Evolutionary conservation across 2,329 filamentous ascomycete species (phyloP).

Genomic region (Epichloe brachyelytri): DNA sequence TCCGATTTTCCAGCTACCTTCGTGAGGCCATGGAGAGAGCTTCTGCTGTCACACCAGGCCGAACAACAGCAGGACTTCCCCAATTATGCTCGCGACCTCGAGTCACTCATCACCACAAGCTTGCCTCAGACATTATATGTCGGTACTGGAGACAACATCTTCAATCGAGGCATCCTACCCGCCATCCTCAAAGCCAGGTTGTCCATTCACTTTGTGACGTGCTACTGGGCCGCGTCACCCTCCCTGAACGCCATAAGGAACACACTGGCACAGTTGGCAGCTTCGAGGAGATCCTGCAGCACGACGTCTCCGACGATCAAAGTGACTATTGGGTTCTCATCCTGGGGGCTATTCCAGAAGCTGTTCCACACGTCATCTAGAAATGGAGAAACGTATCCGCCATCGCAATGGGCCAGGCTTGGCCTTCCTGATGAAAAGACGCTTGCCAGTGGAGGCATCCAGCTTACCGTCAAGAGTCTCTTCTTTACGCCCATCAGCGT

Average conservation of each 20-base stretch:
- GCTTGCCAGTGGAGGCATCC: conserved; percentile 44
- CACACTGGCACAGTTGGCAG: conserved; percentile 47
- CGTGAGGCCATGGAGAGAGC: conserved; percentile 24
- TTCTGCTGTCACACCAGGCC: conserved; percentile 18
- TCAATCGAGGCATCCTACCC: conserved; percentile 41
- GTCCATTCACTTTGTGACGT: conserved; percentile 66
- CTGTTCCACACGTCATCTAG: conserved; percentile 55
- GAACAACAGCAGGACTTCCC: conserved; percentile 32
- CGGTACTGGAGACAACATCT: conserved; percentile 46
- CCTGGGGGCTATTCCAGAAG: conserved; percentile 58
- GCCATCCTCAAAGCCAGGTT: conserved; percentile 45
- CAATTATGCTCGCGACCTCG: conserved; percentile 28
- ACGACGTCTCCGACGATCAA: conserved; percentile 27
- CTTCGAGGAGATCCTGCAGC: conserved; percentile 16
- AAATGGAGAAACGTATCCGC: conserved; percentile 48
- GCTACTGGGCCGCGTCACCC: conserved; percentile 63
- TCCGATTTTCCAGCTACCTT: conserved; percentile 24
- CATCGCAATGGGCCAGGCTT: conserved; percentile 47
- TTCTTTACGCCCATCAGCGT: conserved; percentile 73
- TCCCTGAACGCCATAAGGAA: conserved; percentile 45
- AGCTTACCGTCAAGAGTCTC: conserved; percentile 60
- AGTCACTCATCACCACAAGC: conserved; percentile 36
- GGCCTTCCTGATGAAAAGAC: conserved; percentile 46
- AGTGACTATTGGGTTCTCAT: conserved; percentile 69
- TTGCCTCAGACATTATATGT: conserved; percentile 34